A percentile compares a stretch with the other conserved stretches of the same genome.
Conservation (phyloP, 1,284 basidiomycete genomes). For the Agaricales sp. region DNA sequence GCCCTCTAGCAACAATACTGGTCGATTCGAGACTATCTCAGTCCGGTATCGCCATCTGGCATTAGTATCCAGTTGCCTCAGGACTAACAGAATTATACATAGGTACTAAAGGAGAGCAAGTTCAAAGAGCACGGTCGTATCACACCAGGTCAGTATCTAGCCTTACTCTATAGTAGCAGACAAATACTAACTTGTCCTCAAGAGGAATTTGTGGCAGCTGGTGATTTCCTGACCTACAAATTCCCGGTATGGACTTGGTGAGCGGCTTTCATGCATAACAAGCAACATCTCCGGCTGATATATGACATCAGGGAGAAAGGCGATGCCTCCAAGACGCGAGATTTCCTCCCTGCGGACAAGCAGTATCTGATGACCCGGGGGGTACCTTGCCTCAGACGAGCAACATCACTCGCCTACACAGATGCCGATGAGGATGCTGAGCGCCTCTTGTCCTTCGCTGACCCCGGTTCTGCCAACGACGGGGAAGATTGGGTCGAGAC, state of each 20-base stretch:
- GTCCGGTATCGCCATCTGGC: slow-evolving; percentile 61
- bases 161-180: slow-evolving; percentile 5
- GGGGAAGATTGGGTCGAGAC: slow-evolving; percentile 85
- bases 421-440: slow-evolving; percentile 94
- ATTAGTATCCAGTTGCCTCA: slow-evolving; percentile 20
- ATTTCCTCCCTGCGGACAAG: slow-evolving; percentile 90
- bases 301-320: slow-evolving; percentile 69
- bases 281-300: background rate
- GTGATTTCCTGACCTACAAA: slow-evolving; percentile 92
- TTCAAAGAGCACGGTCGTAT: slow-evolving; percentile 98
- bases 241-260: slow-evolving; percentile 94
- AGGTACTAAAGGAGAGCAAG: slow-evolving; percentile 96
- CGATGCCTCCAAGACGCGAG: slow-evolving; percentile 73
- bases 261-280: slow-evolving; percentile 17
- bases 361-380: slow-evolving; percentile 93
- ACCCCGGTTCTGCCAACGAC: slow-evolving; percentile 39
- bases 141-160: slow-evolving; percentile 69
- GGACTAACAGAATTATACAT: no score
- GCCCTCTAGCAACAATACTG: slow-evolving; percentile 90
- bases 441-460: slow-evolving; percentile 71
- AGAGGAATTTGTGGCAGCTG: slow-evolving; percentile 96
- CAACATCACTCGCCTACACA: slow-evolving; percentile 86
- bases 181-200: slow-evolving; percentile 15
- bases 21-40: slow-evolving; percentile 93
- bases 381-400: slow-evolving; percentile 87